Percentiles rank a stretch among this genome's conserved stretches.
phyloP scores from a whole-genome alignment of 2,329 filamentous ascomycete genomes.

The Aspergillus alliaceus region DNA sequence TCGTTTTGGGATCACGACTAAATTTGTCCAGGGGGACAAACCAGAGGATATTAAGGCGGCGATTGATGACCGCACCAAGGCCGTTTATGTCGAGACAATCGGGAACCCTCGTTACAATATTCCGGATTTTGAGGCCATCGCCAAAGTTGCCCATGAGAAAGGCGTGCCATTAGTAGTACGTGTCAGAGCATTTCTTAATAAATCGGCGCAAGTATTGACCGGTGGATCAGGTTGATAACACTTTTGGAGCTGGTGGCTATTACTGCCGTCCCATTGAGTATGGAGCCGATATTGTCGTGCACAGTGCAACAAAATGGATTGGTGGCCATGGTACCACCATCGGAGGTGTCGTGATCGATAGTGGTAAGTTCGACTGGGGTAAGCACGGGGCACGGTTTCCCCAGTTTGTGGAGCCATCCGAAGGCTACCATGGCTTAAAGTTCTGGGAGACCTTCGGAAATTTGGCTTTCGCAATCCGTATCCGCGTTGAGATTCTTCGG shows the following conservation, averaged over 20 bases:
- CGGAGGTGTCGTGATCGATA: conserved; percentile 80
- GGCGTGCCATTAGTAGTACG: conserved; percentile 64
- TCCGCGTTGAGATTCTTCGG: conserved; percentile 85
- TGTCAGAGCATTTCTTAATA: neutral
- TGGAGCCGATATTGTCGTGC: conserved; percentile 89
- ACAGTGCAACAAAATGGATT: conserved; percentile 97
- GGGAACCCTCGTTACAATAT: conserved; percentile 94
- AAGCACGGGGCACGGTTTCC: conserved; percentile 82
- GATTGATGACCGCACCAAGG: conserved; percentile 93
- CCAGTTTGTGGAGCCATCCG: conserved; percentile 81
- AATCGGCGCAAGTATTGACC: neutral
- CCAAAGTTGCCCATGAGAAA: conserved; percentile 71
- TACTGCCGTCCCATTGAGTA: conserved; percentile 83
- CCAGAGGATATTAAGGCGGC: conserved; percentile 74
- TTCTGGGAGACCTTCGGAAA: conserved; percentile 88
- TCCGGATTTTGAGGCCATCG: conserved; percentile 85
- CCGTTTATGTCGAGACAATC: conserved; percentile 87
- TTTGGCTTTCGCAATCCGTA: conserved; percentile 79
- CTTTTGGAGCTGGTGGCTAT: conserved; percentile 90
- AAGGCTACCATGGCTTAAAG: conserved; percentile 88
- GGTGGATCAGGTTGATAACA: conserved; percentile 75
- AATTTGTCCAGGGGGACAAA: conserved; percentile 81
- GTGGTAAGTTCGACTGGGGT: conserved; percentile 93
- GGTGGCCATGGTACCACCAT: conserved; percentile 93
- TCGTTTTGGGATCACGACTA: conserved; percentile 82